Evolutionary conservation across 1,284 basidiomycete species (phyloP), one percentile per base, ranked within the genome.

Genomic region (Apiotrichum laibachii): DNA sequence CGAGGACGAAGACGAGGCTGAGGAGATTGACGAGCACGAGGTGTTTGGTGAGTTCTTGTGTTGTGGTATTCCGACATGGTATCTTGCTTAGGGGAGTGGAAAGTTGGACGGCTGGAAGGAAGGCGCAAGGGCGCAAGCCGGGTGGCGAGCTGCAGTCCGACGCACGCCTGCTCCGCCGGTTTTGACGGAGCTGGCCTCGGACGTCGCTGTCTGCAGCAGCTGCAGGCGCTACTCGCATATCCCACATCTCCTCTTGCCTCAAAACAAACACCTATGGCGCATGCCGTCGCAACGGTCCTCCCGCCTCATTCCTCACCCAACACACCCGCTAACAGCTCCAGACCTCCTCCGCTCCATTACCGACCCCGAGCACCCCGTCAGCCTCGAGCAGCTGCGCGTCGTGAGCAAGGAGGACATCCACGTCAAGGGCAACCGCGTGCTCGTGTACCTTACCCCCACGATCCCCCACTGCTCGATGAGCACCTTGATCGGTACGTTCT

Each of bases 381-480:
- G 89, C n/a, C 85, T 99, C 37, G 96, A 99, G 75, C 91, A 98
- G 72, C 87, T 99, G 15, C 88, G 91, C 19, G 95, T 99, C 33
- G 94, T 99, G 42, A 94, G 92, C 47, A 85, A 87, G 5, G 85
- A 89, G 15, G 94, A 99, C 71, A 88, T 98, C 61, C 82, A 82
- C 39, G 84, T 98, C 43, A 80, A 81, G 7, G 76, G 84, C 26
- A 90, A 92, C 69, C 84, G 85, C 46, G 83, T 99, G 37, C 81
- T 86, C 34, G 87, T 97, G 60, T 90, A 92, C 72, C 92, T 96
- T 69, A 98, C 95, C 8, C 96, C 96, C 2, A 99, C 95, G 0
- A 94, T 97, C 33, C 96, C 96, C 6, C 95, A 99, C 73, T 99
- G 95, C 71, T 92, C 91, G 50, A 94, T 96, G 91, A 95, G 93